Conservation (phyloP, 345 rosid species). For the Moricandia arvensis region DNA sequence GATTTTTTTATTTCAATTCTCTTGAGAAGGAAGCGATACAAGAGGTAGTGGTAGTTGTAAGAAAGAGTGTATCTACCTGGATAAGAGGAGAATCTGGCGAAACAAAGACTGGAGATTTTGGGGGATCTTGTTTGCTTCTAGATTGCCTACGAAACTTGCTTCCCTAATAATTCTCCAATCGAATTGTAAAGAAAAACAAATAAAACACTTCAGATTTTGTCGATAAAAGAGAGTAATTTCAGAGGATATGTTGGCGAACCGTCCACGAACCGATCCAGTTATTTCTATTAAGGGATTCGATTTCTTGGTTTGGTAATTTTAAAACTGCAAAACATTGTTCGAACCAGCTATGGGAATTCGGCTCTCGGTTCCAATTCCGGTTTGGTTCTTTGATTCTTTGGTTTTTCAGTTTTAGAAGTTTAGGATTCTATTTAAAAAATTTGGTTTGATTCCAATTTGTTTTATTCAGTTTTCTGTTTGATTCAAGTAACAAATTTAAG, state of each 20-base stretch:
- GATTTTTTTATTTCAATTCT: neutral
- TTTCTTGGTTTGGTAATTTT: neutral
- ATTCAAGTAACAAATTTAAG: no score
- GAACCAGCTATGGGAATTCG: neutral
- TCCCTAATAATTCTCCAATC: neutral
- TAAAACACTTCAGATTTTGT: neutral
- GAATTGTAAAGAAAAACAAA: neutral
- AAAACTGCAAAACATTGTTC: neutral
- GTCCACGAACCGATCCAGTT: slow-evolving; percentile 19
- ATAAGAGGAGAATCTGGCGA: slow-evolving; percentile 18
- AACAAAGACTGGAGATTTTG: neutral
- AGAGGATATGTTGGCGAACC: slow-evolving; percentile 7
- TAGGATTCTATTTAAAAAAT: no score
- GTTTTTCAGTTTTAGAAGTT: no score
- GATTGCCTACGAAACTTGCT: slow-evolving; percentile 29
- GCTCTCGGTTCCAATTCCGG: no score
- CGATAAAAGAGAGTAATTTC: neutral
- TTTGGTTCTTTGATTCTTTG: no score
- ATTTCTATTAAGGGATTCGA: neutral
- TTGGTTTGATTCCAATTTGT: no score
- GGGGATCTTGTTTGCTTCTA: slow-evolving; percentile 21
- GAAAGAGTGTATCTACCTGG: slow-evolving; percentile 22
- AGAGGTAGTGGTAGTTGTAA: neutral
- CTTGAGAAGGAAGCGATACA: neutral
- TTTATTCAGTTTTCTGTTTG: no score